Evolutionary conservation across 176 grass and related monocot species (phyloP).

Genomic region (Zea mays): Zm-B73-REFERENCE-NAM-5.0 NC_050098.1:174884001-174884500

Average conservation of each 20-base stretch:
- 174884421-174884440: not conserved
- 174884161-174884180: not conserved
- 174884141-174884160: not conserved
- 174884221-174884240: not conserved
- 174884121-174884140: not conserved
- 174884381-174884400: not conserved
- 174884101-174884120: not conserved
- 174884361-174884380: not conserved
- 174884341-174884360: not conserved
- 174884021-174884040: not conserved
- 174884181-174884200: not conserved
- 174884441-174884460: not conserved
- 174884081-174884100: not conserved
- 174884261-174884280: not conserved
- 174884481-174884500: not conserved
- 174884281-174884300: not conserved
- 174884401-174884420: not conserved
- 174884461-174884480: not conserved
- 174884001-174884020: not conserved
- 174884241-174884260: not conserved
- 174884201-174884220: not conserved
- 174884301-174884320: too few species aligned
- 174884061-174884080: not conserved
- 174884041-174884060: not conserved
- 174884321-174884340: not conserved